A percentile compares a stretch with the other conserved stretches of the same genome.
Conservation (phyloP, 148 eudicot genomes). For the Talinum fruticosum region DNA sequence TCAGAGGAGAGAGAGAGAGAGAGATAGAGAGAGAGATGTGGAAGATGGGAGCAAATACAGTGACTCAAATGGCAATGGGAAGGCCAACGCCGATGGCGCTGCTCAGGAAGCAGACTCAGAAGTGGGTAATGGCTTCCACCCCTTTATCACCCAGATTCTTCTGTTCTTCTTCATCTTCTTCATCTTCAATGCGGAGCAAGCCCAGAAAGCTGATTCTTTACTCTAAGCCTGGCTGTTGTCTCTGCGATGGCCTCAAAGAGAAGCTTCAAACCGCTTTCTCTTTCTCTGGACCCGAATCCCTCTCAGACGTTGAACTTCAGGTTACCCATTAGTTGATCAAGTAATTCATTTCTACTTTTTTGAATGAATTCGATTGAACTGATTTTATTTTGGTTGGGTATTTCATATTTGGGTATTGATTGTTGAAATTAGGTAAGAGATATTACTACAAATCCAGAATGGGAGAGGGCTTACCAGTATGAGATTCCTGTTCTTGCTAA, state of each 20-base stretch:
- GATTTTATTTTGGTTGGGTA: not conserved
- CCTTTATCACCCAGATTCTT: slow-evolving; percentile 19
- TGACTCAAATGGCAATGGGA: slow-evolving; percentile 13
- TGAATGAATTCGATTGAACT: not conserved
- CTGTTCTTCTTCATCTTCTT: slow-evolving; percentile 42
- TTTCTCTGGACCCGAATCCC: slow-evolving; percentile 39
- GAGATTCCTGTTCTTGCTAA: slow-evolving; percentile 88
- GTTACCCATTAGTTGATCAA: slow-evolving; percentile 11
- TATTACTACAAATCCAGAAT: slow-evolving; percentile 80
- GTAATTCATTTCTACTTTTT: not conserved
- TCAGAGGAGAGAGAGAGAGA: not conserved
- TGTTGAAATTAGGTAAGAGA: slow-evolving; percentile 59
- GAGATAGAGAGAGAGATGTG: slow-evolving; percentile 14
- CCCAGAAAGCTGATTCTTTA: slow-evolving; percentile 62
- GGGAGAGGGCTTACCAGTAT: slow-evolving; percentile 91
- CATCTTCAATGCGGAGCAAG: slow-evolving; percentile 10
- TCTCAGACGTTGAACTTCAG: slow-evolving; percentile 57
- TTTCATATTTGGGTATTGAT: not conserved
- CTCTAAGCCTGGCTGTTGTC: slow-evolving; percentile 91
- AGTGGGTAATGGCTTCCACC: not conserved
- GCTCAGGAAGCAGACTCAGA: slow-evolving; percentile 15
- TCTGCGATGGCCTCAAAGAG: slow-evolving; percentile 93
- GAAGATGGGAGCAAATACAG: slow-evolving; percentile 11
- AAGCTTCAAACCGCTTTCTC: slow-evolving; percentile 66
- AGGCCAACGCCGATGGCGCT: slow-evolving; percentile 14